These are phyloP conservation scores for Puccinia horiana DNA, from an alignment of 1,284 basidiomycete species.

Conservation along the genomic window DNA sequence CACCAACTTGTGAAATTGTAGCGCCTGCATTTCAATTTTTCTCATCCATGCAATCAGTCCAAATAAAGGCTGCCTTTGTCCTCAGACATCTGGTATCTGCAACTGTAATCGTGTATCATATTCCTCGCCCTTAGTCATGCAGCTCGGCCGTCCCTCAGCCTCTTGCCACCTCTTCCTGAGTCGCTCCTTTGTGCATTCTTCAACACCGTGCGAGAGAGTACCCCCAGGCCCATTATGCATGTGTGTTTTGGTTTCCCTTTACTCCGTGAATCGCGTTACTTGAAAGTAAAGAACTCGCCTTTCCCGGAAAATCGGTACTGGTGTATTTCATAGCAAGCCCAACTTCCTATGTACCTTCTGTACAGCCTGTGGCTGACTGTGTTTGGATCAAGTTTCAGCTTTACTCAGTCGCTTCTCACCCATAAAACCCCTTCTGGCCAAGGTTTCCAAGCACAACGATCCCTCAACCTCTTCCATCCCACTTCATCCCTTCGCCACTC, in stretches of 20 bases:
- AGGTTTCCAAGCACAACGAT: background rate
- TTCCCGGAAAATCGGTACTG: background rate
- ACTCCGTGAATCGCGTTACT: background rate
- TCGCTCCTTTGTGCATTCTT: background rate
- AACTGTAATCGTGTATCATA: background rate
- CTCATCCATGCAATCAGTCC: background rate
- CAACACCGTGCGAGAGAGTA: conserved; percentile 4
- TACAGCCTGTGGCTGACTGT: conserved; percentile 24
- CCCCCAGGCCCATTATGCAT: background rate
- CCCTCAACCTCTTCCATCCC: background rate
- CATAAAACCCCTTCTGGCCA: background rate
- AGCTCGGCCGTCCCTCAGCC: background rate
- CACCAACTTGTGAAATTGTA: conserved; percentile 1
- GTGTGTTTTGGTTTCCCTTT: background rate
- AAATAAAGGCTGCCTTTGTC: conserved; percentile 13
- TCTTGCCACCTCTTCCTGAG: background rate
- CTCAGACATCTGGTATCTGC: background rate
- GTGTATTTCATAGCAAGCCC: background rate
- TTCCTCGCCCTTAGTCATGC: background rate
- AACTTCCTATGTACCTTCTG: background rate
- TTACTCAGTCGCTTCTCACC: background rate
- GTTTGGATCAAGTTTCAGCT: conserved; percentile 29
- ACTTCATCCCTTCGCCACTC: background rate
- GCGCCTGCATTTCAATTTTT: background rate
- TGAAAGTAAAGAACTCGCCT: background rate